Evolutionary conservation across 331 rosid species (phyloP).

Genomic region (Saraca asoca): DNA sequence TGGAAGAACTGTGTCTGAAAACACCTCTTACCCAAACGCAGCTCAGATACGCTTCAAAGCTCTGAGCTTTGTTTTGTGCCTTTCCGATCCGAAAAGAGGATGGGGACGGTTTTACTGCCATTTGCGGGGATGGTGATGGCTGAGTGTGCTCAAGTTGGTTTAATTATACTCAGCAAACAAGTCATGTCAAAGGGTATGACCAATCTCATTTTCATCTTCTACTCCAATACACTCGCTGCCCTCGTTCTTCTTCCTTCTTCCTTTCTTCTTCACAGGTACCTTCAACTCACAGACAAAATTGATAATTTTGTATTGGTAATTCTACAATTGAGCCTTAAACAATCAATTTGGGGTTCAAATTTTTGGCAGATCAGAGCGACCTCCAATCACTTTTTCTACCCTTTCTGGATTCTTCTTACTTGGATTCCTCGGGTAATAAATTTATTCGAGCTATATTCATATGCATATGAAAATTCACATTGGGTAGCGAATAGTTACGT

Average conservation of each 20-base stretch:
- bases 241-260: conserved; percentile 70
- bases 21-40: no score
- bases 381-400: conserved; percentile 52
- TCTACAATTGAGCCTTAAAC: neutral
- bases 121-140: conserved; percentile 69
- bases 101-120: conserved; percentile 50
- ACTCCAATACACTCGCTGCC: conserved; percentile 67
- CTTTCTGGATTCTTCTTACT: conserved; percentile 61
- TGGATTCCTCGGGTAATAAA: conserved; percentile 69
- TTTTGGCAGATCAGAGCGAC: conserved; percentile 57
- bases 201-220: conserved; percentile 65
- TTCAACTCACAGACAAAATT: neutral
- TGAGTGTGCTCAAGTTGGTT: conserved; percentile 65
- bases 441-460: conserved; percentile 11
- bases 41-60: no score
- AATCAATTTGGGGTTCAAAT: no score
- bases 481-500: neutral
- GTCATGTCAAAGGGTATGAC: conserved; percentile 72
- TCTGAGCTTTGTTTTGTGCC: no score
- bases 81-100: conserved; percentile 13
- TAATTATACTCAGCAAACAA: conserved; percentile 65
- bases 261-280: conserved; percentile 51
- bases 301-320: neutral
- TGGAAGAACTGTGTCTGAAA: no score
- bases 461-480: neutral